A percentile compares a stretch with the other conserved stretches of the same genome.
phyloP scores from a whole-genome alignment of 2,329 filamentous ascomycete species.

The Thyridium curvatum region DNA sequence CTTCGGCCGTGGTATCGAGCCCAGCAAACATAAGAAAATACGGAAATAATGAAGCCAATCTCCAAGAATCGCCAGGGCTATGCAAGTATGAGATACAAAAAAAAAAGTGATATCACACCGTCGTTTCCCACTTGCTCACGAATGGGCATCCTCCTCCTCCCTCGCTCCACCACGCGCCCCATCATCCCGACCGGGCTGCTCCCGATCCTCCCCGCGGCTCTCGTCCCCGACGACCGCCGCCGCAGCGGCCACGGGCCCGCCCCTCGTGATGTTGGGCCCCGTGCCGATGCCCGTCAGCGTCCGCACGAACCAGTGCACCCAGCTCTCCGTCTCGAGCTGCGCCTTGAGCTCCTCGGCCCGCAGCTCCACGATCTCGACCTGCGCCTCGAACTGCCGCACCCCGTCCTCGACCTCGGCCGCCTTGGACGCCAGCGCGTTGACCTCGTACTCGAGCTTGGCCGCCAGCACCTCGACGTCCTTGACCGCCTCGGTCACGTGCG shows the following conservation, averaged over 20 bases:
- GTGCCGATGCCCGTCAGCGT: conserved; percentile 55
- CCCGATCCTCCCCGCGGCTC: background rate
- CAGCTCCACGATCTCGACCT: conserved; percentile 65
- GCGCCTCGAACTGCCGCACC: conserved; percentile 70
- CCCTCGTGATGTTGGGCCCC: conserved; percentile 47
- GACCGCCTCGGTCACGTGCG: conserved; percentile 61
- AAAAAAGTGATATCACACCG: too few species aligned
- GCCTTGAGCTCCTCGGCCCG: conserved; percentile 56
- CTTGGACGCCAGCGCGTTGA: conserved; percentile 70
- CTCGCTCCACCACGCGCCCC: too few species aligned
- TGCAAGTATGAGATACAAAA: too few species aligned
- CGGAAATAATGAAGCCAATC: background rate
- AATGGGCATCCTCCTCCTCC: too few species aligned
- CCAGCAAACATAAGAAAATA: background rate
- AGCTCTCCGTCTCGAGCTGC: conserved; percentile 58
- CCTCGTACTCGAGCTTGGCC: conserved; percentile 88
- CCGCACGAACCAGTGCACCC: conserved; percentile 58
- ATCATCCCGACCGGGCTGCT: background rate
- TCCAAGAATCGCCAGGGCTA: too few species aligned
- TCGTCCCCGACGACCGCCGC: conserved; percentile 2
- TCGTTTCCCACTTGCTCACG: too few species aligned
- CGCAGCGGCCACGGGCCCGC: conserved; percentile 9
- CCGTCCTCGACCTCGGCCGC: conserved; percentile 84
- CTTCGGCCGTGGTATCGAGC: too few species aligned
- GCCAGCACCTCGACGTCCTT: conserved; percentile 75